A percentile compares a stretch with the other conserved stretches of the same genome.
Evolutionary conservation across 2,329 filamentous ascomycete genomes (phyloP).

Genomic region (Hypoxylon sp.): DNA sequence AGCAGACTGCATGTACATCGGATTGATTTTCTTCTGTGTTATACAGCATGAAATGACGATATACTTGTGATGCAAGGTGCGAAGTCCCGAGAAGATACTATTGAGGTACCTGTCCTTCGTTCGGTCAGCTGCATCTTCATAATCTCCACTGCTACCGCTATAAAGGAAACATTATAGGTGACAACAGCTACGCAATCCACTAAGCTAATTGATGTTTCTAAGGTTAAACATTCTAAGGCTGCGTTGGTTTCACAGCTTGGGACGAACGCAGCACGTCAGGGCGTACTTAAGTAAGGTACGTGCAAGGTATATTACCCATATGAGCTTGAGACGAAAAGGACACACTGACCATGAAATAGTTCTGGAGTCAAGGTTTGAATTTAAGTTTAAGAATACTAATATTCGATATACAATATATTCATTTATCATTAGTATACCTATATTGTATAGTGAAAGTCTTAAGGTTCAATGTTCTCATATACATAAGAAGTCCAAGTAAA

Average conservation of each 20-base stretch:
- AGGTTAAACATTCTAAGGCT: constrained; percentile 2
- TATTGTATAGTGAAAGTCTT: too few relatives aligned
- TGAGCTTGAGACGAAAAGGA: too few relatives aligned
- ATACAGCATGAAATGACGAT: constrained; percentile 18
- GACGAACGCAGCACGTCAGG: constrained; percentile 1
- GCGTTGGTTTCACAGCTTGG: constrained; percentile 7
- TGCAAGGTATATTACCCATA: too few relatives aligned
- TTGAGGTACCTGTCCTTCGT: constrained; percentile 14
- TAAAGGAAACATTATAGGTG: not conserved
- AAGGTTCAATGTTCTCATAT: too few relatives aligned
- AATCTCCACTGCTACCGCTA: constrained; percentile 14
- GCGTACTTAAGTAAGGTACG: not conserved
- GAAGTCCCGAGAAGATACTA: constrained; percentile 1
- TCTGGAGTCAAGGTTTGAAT: not conserved
- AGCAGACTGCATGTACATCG: constrained; percentile 15
- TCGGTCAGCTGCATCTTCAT: constrained; percentile 35
- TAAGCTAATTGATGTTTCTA: constrained; percentile 3
- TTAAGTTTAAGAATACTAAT: not conserved
- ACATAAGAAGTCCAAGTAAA: not conserved
- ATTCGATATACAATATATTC: too few relatives aligned
- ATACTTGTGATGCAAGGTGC: constrained; percentile 9
- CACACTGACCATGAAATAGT: too few relatives aligned
- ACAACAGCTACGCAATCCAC: not conserved
- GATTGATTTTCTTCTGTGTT: constrained; percentile 19
- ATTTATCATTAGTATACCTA: too few relatives aligned